A percentile compares a stretch with the other conserved stretches of the same genome.
These are phyloP conservation scores for Suillus placidus DNA, from an alignment of 768 basidiomycete genomes.

Conservation along the genomic window DNA sequence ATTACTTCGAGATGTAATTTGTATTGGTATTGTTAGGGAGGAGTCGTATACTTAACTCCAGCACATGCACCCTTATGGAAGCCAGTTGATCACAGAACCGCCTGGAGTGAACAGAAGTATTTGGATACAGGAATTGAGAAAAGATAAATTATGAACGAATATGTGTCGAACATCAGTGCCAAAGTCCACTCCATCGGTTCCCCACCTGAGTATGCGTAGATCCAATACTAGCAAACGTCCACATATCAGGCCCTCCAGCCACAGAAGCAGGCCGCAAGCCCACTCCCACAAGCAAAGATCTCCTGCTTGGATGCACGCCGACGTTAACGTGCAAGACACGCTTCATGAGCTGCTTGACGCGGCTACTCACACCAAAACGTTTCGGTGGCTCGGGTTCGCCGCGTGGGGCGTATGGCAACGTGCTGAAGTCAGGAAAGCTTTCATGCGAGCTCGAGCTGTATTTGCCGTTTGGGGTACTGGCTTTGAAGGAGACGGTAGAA, in stretches of 20 bases:
- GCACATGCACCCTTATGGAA: background rate
- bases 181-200: constrained; percentile 27
- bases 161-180: constrained; percentile 13
- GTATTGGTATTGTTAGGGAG: background rate
- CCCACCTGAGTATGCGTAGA: constrained; percentile 9
- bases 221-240: constrained; percentile 23
- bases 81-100: background rate
- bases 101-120: background rate
- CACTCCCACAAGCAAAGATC: constrained; percentile 9
- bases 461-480: constrained; percentile 8
- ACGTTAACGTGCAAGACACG: constrained; percentile 21
- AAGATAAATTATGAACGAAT: background rate
- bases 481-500: background rate
- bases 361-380: constrained; percentile 20
- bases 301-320: background rate
- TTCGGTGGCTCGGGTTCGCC: constrained; percentile 11
- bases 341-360: constrained; percentile 27
- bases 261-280: constrained; percentile 6
- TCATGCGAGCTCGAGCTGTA: constrained; percentile 2
- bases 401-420: constrained; percentile 12
- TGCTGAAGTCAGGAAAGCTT: constrained; percentile 22
- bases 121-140: background rate
- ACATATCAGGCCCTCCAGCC: constrained; percentile 14
- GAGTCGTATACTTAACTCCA: background rate
- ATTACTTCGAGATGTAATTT: constrained; percentile 3